Base-by-base conservation (phyloP, 371 early-diverging fungal genomes). In the Saksenaea oblongispora region DNA sequence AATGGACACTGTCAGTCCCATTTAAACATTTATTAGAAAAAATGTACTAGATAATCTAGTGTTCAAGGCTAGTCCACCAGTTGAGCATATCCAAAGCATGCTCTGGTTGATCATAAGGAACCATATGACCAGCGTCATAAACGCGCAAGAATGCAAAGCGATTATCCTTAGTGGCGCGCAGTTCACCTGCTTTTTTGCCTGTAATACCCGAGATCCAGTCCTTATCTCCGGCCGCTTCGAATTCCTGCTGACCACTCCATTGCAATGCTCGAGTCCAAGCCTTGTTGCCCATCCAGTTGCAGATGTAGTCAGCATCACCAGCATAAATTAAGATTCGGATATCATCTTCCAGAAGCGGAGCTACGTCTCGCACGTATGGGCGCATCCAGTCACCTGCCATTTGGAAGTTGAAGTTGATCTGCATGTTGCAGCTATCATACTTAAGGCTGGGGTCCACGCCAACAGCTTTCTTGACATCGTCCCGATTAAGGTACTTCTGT, bases 261-360 rank as follows among this genome's bases (percentile, higher is more conserved):
- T 87, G 86, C 54, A 98, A 78, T 22, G 79, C 86, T 37, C 87
- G 61, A 8, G 92, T 79, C 95, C 95, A 96, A 1, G 94, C 95
- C 83, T 93, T 93, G 87, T 95, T 96, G 57, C 96, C 96, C 69
- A 92, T 88, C 95, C 95, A 95, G 75, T 93, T 93, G 83, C 94
- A 93, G 56, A 92, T 91, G 65, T 83, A 91, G 70, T 92, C 93
- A 4, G 91, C 90, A 66, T 91, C 87, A 58, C 98, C 98, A 64
- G 95, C 93, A 76, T 96, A 97, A 56, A 97, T 74, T 62, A 97
- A 76, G 11, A 96, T 84, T 15, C 85, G 80, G 69, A 96, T 82
- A 44, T 90, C 91, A 54, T 84, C 86, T 59, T 93, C 92, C 55
- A 97, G 85, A 54, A 96, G 75, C 7, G 79, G 79, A 5, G 95